Base-by-base conservation (phyloP, 169 alveolate genomes). In the Plasmodium fragile region DNA sequence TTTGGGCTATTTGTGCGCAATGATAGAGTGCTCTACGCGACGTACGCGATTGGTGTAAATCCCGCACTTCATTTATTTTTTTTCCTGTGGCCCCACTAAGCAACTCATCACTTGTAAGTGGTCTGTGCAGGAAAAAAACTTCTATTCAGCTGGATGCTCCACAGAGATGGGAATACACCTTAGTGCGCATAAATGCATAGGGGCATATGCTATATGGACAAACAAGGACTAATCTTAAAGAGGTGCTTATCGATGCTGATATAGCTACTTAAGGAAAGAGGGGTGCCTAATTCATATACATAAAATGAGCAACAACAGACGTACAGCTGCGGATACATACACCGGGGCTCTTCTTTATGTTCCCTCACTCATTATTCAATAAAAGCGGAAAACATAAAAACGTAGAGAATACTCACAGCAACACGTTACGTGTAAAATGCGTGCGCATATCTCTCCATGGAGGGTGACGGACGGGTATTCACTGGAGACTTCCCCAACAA, bases 31-130 rank as follows among this genome's bases (percentile, higher is more conserved):
- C 30, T 22, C 36, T 22, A 25, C 0, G 36, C 41, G 30, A 65
- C 75, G 73, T 28, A 90, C 92, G 81, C 72, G 79, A 83, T 78
- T 18, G 13, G 82, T 16, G 36, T 34, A 73, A 73, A 73, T 39
- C 34, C 43, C 28, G 25, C 53, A 34, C 39, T 73, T 73, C 16
- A 34, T 73, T 72, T 72, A 34, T 72, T 72, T 30, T 72, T n/a
- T 72, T 72, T 72, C 4, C n/a, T 65, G 36, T 65, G 75, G 41
- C 36, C n/a, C 36, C 5, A n/a, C n/a, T 65, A 25, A 18, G 75
- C 36, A 65, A 28, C n/a, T 65, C 75, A 65, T 65, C 75, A 65
- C 75, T 65, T 65, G 36, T 3, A 65, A 65, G 75, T 65, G 75
- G 75, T 65, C 39, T n/a, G 11, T 18, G 39, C 75, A 13, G 4